These are phyloP conservation scores for Aspergillus saccharolyticus DNA, from an alignment of 495 filamentous ascomycete genomes.

Conservation along the genomic window DNA sequence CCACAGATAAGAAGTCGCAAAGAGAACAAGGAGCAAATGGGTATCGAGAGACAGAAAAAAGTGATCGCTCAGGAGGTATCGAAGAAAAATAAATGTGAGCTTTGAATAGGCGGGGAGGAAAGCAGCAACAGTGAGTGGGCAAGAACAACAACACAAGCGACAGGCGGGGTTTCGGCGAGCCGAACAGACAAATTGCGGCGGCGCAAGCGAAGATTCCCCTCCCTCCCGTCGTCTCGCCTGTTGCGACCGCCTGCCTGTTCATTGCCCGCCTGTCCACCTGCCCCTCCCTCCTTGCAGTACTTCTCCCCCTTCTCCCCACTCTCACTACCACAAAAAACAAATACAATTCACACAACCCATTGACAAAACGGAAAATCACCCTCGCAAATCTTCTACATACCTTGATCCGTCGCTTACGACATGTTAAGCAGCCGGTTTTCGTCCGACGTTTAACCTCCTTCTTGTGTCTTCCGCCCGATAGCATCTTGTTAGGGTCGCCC, in stretches of 20 bases:
- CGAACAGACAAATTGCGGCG: constrained; percentile 17
- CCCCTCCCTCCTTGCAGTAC: constrained; percentile 10
- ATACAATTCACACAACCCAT: neutral
- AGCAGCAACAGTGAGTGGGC: constrained; percentile 9
- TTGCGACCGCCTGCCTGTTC: neutral
- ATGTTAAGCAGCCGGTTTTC: constrained; percentile 96
- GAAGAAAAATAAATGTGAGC: constrained; percentile 21
- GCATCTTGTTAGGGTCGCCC: constrained; percentile 52
- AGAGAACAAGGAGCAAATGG: constrained; percentile 15
- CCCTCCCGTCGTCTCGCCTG: constrained; percentile 7
- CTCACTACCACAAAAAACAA: neutral
- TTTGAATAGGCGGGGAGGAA: neutral
- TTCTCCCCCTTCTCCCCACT: constrained; percentile 8
- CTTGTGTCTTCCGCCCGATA: constrained; percentile 82
- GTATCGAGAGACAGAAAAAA: constrained; percentile 14
- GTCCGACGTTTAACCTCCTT: constrained; percentile 99
- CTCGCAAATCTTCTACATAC: constrained; percentile 51
- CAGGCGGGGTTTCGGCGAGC: constrained; percentile 30
- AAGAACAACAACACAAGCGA: constrained; percentile 20
- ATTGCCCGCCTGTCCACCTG: constrained; percentile 21
- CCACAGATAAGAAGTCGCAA: neutral
- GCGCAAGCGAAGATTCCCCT: constrained; percentile 49
- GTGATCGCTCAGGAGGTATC: constrained; percentile 16
- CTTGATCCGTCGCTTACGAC: constrained; percentile 97
- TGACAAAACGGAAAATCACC: neutral